Conservation (phyloP, 805 yeast genomes). For the Suhomyces canberraensis region DNA sequence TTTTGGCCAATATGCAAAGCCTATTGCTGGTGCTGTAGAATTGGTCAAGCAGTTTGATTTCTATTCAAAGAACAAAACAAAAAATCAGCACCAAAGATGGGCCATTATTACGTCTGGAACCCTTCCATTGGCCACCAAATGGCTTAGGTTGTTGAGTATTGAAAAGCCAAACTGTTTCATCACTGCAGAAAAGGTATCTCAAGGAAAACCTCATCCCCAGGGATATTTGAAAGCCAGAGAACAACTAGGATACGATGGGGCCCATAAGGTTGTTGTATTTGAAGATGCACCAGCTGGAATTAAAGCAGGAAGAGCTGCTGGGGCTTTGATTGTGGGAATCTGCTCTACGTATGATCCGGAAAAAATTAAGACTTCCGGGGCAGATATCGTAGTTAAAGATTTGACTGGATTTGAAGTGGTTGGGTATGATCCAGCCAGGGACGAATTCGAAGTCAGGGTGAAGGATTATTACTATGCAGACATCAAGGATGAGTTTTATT, state of each 20-base stretch:
- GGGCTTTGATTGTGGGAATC: constrained; percentile 78
- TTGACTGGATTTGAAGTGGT: constrained; percentile 59
- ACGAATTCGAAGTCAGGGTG: constrained; percentile 39
- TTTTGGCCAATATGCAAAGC: constrained; percentile 68
- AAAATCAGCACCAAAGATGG: constrained; percentile 56
- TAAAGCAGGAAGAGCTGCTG: constrained; percentile 77
- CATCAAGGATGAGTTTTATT: too few relatives aligned
- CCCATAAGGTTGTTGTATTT: constrained; percentile 55
- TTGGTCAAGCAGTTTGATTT: constrained; percentile 53
- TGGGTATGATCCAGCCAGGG: constrained; percentile 40
- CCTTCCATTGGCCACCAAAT: constrained; percentile 67
- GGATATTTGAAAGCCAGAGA: constrained; percentile 65
- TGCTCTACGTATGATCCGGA: constrained; percentile 74
- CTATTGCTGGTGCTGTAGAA: constrained; percentile 72
- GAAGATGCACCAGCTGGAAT: constrained; percentile 92
- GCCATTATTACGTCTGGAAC: constrained; percentile 88
- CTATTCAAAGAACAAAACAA: constrained; percentile 41
- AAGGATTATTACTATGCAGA: constrained; percentile 41
- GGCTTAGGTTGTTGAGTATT: constrained; percentile 64
- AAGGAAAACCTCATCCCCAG: constrained; percentile 86
- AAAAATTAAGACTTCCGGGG: constrained; percentile 69
- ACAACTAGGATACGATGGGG: constrained; percentile 37
- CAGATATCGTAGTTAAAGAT: constrained; percentile 77
- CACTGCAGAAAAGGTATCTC: constrained; percentile 73
- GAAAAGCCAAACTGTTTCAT: constrained; percentile 71